Evolutionary conservation across 2,329 filamentous ascomycete genomes (phyloP).

Genomic region (Lasiodiplodia citricola): DNA sequence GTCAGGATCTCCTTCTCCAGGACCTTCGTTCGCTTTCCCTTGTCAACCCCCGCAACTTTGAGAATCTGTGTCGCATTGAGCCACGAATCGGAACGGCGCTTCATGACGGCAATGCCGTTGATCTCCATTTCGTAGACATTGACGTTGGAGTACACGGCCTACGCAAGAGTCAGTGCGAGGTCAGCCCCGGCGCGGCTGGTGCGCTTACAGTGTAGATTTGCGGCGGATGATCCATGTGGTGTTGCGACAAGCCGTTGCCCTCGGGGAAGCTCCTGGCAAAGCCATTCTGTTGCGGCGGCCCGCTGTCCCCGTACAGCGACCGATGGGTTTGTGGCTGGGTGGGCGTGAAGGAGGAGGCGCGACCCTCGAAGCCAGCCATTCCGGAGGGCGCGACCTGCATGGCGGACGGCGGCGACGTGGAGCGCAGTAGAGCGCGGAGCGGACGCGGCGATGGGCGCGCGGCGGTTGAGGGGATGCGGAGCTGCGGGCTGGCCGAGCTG

Average conservation of each 20-base stretch:
- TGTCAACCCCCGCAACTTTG: slow-evolving; percentile 96
- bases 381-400: slow-evolving; percentile 28
- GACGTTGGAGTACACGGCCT: slow-evolving; percentile 93
- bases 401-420: not conserved
- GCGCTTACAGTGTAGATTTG: slow-evolving; percentile 57
- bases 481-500: slow-evolving; percentile 22
- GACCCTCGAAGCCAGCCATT: slow-evolving; percentile 28
- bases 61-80: slow-evolving; percentile 98
- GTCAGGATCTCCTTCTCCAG: slow-evolving; percentile 97
- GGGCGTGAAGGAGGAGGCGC: slow-evolving; percentile 30
- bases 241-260: slow-evolving; percentile 40
- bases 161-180: slow-evolving; percentile 22
- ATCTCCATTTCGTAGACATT: slow-evolving; percentile 99
- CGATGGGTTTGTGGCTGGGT: slow-evolving; percentile 37
- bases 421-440: slow-evolving; percentile 14
- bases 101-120: slow-evolving; percentile 92
- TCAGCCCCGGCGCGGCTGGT: not conserved
- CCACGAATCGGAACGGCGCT: slow-evolving; percentile 92
- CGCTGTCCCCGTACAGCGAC: slow-evolving; percentile 40
- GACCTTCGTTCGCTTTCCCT: slow-evolving; percentile 96
- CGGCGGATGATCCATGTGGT: slow-evolving; percentile 48
- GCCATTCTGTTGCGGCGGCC: slow-evolving; percentile 40
- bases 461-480: slow-evolving; percentile 42
- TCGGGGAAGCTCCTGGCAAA: slow-evolving; percentile 48
- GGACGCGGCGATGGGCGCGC: slow-evolving; percentile 23